These are phyloP conservation scores for Pholiota molesta DNA, from an alignment of 768 basidiomycete species.

Conservation along the genomic window DNA sequence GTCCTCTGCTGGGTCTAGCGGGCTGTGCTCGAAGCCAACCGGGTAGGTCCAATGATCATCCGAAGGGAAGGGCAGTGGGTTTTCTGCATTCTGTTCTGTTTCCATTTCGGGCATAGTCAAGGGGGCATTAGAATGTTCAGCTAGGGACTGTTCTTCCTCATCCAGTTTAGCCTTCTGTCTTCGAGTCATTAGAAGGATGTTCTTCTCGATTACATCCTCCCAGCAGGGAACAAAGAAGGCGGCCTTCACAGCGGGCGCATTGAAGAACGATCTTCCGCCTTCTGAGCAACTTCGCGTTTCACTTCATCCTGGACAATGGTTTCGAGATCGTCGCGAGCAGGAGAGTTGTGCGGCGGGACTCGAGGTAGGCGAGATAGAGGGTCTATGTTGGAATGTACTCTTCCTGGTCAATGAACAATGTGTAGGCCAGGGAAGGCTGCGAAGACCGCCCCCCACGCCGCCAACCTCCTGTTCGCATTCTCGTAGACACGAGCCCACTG, in stretches of 20 bases:
- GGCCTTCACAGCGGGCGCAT: not conserved
- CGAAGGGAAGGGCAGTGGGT: not conserved
- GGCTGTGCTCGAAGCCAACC: not conserved
- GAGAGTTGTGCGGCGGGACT: conserved; percentile 4
- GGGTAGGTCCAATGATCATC: not conserved
- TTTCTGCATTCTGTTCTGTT: too few species aligned
- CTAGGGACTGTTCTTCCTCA: too few species aligned
- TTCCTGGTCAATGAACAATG: conserved; percentile 12
- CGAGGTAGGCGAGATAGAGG: conserved; percentile 6
- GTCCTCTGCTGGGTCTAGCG: not conserved
- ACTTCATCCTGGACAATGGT: not conserved
- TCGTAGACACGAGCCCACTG: too few species aligned
- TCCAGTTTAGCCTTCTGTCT: not conserved
- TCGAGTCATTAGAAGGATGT: not conserved
- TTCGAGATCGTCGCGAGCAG: not conserved
- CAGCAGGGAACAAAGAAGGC: not conserved
- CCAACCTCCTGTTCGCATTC: too few species aligned
- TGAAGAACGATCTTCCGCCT: not conserved
- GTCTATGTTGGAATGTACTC: conserved; percentile 12
- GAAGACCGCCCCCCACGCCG: too few species aligned
- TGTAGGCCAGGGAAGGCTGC: too few species aligned
- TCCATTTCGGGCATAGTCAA: too few species aligned
- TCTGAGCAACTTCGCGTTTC: not conserved
- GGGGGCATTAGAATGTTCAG: too few species aligned
- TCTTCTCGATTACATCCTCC: not conserved